phyloP scores from a whole-genome alignment of 2,329 filamentous ascomycete genomes.

The Bipolaris cookei region DNA sequence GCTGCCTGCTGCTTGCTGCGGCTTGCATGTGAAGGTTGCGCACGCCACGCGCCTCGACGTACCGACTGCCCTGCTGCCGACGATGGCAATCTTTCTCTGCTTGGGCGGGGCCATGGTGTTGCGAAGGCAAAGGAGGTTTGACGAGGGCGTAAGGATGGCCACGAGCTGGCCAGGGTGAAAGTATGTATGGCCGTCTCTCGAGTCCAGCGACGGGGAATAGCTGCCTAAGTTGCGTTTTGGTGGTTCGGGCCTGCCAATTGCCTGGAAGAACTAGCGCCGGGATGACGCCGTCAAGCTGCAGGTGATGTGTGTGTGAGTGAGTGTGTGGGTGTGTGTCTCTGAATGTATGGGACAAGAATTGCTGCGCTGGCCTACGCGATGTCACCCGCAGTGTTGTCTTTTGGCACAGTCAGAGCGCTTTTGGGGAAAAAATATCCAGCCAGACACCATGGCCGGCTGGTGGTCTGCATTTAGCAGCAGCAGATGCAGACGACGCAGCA shows the following conservation, averaged over 20 bases:
- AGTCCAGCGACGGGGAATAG: constrained; percentile 28
- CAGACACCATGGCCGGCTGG: constrained; percentile 9
- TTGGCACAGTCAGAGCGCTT: not conserved
- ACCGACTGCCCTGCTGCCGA: constrained; percentile 92
- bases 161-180: constrained; percentile 33
- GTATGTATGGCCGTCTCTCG: constrained; percentile 17
- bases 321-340: not conserved
- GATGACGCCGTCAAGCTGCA: constrained; percentile 34
- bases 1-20: constrained; percentile 7
- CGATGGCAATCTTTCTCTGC: constrained; percentile 93
- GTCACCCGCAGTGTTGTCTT: too few species aligned
- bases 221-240: constrained; percentile 33
- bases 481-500: constrained; percentile 5
- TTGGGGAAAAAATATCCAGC: not conserved
- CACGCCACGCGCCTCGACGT: constrained; percentile 46
- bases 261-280: constrained; percentile 31
- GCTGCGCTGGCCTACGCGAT: too few species aligned
- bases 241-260: constrained; percentile 27
- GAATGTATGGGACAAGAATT: too few species aligned
- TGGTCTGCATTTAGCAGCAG: constrained; percentile 2
- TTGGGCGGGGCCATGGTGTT: constrained; percentile 72
- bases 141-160: constrained; percentile 21
- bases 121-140: constrained; percentile 17
- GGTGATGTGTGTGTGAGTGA: constrained; percentile 13
- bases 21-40: constrained; percentile 24